These are phyloP conservation scores for Bryoglossum gracile DNA, from an alignment of 495 filamentous ascomycete genomes.

Conservation along the genomic window DNA sequence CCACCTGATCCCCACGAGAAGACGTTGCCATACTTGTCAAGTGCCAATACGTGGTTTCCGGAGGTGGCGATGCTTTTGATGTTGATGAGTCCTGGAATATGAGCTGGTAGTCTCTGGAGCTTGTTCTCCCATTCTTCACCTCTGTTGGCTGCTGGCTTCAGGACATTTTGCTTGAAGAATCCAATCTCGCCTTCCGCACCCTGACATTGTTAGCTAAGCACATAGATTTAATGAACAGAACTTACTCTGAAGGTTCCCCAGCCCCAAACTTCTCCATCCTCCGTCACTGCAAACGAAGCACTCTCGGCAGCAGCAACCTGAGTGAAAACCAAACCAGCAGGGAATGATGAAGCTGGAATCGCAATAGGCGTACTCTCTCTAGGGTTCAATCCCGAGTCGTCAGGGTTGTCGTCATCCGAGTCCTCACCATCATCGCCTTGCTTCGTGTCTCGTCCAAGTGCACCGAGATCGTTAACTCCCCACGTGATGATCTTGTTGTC, in stretches of 20 bases:
- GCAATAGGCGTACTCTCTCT: conserved; percentile 47
- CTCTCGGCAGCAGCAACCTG: conserved; percentile 57
- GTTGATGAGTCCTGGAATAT: conserved; percentile 47
- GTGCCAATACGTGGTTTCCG: conserved; percentile 63
- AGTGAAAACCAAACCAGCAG: conserved; percentile 37
- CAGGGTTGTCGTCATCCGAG: conserved; percentile 30
- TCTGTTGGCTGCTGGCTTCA: too few relatives aligned
- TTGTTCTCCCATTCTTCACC: conserved; percentile 2
- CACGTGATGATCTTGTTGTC: conserved; percentile 60
- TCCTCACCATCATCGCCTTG: conserved; percentile 41
- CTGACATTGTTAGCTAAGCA: neutral
- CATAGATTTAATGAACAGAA: neutral
- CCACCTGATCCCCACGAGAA: conserved; percentile 66
- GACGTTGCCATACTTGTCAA: conserved; percentile 56
- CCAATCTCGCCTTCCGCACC: conserved; percentile 54
- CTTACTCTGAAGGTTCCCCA: conserved; percentile 64
- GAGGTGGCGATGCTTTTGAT: conserved; percentile 55
- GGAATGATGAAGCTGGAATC: conserved; percentile 31
- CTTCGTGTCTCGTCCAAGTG: conserved; percentile 56
- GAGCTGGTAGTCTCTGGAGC: conserved; percentile 30
- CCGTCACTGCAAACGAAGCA: conserved; percentile 55
- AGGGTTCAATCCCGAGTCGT: conserved; percentile 48
- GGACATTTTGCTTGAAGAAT: conserved; percentile 37
- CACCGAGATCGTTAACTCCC: conserved; percentile 64
- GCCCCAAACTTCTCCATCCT: conserved; percentile 56